Conservation (phyloP, 2,329 filamentous ascomycete species). For the Capronia coronata region DNA sequence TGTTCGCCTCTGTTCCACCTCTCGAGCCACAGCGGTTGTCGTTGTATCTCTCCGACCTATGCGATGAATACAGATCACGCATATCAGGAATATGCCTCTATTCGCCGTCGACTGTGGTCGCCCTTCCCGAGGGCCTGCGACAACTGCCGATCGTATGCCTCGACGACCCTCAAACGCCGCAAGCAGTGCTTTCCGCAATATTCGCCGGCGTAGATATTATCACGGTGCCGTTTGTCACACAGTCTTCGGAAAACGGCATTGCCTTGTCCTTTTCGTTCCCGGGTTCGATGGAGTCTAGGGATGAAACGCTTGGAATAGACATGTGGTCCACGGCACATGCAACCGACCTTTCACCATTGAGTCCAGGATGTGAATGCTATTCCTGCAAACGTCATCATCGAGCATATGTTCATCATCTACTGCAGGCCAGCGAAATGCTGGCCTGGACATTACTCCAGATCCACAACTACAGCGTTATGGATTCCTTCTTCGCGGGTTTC, state of each 20-base stretch:
- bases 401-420: conserved; percentile 80
- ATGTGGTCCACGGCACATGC: conserved; percentile 64
- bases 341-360: conserved; percentile 57
- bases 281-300: conserved; percentile 27
- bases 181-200: conserved; percentile 69
- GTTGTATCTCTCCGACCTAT: conserved; percentile 69
- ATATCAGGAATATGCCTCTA: conserved; percentile 72
- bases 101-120: conserved; percentile 61
- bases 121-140: conserved; percentile 56
- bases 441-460: conserved; percentile 89
- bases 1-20: conserved; percentile 64
- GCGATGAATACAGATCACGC: conserved; percentile 53
- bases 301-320: conserved; percentile 59
- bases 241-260: conserved; percentile 74
- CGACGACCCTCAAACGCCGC: conserved; percentile 62
- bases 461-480: conserved; percentile 69
- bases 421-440: conserved; percentile 91
- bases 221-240: conserved; percentile 66
- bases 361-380: conserved; percentile 66
- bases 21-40: conserved; percentile 68
- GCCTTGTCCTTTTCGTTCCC: conserved; percentile 76
- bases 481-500: conserved; percentile 65
- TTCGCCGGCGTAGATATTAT: conserved; percentile 73
- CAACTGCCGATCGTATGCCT: conserved; percentile 68
- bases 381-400: conserved; percentile 75